Conservation (phyloP, 352 stramenopile species). For the Globisporangium splendens region DNA sequence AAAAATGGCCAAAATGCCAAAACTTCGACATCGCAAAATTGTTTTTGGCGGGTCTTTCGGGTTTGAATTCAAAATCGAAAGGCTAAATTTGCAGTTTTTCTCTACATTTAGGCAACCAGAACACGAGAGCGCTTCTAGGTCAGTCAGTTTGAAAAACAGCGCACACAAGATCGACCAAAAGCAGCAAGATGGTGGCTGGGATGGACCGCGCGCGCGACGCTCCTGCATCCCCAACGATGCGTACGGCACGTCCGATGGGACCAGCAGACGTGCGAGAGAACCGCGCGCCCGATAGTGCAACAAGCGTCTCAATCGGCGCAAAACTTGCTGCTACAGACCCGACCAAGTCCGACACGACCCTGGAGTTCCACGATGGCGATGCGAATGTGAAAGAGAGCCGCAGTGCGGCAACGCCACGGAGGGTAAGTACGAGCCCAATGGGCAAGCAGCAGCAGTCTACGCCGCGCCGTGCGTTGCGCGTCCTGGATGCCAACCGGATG, state of each 20-base stretch:
- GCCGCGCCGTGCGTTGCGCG: slow-evolving; percentile 11
- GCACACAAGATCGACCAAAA: slow-evolving; percentile 21
- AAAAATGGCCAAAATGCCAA: not conserved
- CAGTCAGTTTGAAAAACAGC: slow-evolving; percentile 11
- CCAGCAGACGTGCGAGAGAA: slow-evolving; percentile 29
- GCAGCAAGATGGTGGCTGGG: not conserved
- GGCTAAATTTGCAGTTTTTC: slow-evolving; percentile 1
- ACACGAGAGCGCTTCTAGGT: not conserved
- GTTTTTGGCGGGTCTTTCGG: not conserved
- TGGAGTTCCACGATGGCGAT: no score
- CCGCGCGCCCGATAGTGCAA: slow-evolving; percentile 15
- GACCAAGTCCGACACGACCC: slow-evolving; percentile 10
- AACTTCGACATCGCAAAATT: no score
- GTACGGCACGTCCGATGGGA: not conserved
- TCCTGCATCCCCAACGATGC: not conserved
- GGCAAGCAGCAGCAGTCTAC: not conserved
- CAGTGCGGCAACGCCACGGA: not conserved
- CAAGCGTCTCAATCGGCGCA: slow-evolving; percentile 3
- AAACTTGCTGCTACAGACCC: slow-evolving; percentile 7
- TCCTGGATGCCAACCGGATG: slow-evolving; percentile 11
- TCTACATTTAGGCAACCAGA: slow-evolving; percentile 6
- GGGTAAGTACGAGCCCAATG: not conserved
- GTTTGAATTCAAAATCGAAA: slow-evolving; percentile 11
- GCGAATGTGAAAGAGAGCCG: not conserved
- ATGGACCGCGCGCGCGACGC: not conserved